These are phyloP conservation scores for Umbilicaria muhlenbergii DNA, from an alignment of 495 filamentous ascomycete genomes.

Conservation along the genomic window DNA sequence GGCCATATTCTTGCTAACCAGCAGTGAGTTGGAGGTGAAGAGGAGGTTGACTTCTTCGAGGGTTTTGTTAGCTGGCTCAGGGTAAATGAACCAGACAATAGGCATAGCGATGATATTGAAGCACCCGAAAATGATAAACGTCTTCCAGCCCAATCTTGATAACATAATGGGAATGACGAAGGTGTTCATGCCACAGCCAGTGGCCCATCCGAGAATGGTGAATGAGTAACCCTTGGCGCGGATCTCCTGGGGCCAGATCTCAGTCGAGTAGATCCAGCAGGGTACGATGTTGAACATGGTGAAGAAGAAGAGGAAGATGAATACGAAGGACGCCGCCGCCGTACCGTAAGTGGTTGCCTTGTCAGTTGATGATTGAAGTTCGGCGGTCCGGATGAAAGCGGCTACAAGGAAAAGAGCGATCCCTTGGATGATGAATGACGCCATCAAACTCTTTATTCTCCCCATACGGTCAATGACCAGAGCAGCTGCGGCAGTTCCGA, in stretches of 20 bases:
- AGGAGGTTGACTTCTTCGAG: constrained; percentile 55
- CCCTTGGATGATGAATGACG: background rate
- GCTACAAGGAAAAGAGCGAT: background rate
- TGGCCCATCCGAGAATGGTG: constrained; percentile 56
- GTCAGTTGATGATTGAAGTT: constrained; percentile 50
- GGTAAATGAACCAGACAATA: constrained; percentile 53
- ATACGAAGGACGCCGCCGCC: constrained; percentile 65
- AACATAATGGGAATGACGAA: constrained; percentile 58
- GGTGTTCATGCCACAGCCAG: constrained; percentile 57
- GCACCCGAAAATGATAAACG: constrained; percentile 61
- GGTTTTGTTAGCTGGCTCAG: constrained; percentile 54
- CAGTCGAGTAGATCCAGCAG: constrained; percentile 56
- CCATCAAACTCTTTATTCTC: too few species aligned
- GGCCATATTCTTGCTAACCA: constrained; percentile 24
- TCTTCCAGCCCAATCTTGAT: constrained; percentile 55
- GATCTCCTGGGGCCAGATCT: constrained; percentile 62
- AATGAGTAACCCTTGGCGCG: constrained; percentile 55
- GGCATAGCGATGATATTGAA: constrained; percentile 47
- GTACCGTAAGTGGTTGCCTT: constrained; percentile 48
- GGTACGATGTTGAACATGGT: constrained; percentile 50
- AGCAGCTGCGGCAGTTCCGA: too few species aligned
- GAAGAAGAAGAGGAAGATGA: constrained; percentile 59
- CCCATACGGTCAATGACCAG: too few species aligned
- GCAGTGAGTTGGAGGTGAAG: constrained; percentile 24
- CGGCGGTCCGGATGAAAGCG: constrained; percentile 8